Conservation (phyloP, 192 early-diverging fungal species). For the Pilaira anomala region DNA sequence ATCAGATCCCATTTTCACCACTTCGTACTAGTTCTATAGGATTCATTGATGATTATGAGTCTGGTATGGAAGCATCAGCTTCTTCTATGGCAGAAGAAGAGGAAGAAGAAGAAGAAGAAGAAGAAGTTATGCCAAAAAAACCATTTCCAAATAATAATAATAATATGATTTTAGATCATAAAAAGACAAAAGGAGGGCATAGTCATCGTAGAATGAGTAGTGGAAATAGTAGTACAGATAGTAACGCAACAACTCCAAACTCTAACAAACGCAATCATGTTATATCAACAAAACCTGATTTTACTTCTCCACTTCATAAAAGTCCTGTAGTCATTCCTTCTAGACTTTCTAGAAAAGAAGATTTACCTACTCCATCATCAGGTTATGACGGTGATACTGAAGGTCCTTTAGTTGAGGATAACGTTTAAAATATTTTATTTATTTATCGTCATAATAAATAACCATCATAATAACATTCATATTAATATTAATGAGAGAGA, state of each 20-base stretch:
- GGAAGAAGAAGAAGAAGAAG: background rate
- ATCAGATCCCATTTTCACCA: background rate
- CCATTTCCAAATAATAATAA: background rate
- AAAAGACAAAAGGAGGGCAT: background rate
- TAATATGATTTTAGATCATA: background rate
- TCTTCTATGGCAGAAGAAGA: constrained; percentile 19
- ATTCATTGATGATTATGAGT: background rate
- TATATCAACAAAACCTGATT: background rate
- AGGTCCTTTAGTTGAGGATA: constrained; percentile 7
- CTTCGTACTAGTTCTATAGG: background rate
- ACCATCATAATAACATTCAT: background rate
- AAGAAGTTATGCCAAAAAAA: background rate
- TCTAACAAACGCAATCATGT: no score
- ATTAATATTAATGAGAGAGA: background rate
- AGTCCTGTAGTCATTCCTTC: background rate
- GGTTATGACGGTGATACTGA: constrained; percentile 17
- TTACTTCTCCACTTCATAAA: constrained; percentile 1
- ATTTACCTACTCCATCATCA: background rate
- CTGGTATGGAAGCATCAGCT: constrained; percentile 4
- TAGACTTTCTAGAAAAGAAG: background rate
- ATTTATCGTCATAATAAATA: background rate
- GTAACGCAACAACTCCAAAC: background rate
- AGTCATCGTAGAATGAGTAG: constrained; percentile 1
- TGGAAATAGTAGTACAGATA: constrained; percentile 10
- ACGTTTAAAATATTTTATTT: background rate